Evolutionary conservation across 305 asterid species (phyloP), one percentile per base, ranked within the genome.

Genomic region (Striga hermonthica): DNA sequence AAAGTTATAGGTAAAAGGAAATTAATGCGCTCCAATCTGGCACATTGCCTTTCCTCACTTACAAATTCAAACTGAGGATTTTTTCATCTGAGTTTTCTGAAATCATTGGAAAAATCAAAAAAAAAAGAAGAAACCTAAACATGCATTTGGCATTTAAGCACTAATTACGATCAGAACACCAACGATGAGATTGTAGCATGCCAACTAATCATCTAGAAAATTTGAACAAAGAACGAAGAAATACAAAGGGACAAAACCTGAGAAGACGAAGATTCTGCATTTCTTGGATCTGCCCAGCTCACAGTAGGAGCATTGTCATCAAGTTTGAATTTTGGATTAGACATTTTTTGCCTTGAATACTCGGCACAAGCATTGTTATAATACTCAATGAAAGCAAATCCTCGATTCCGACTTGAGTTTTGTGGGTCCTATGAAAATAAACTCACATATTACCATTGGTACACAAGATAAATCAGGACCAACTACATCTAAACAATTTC

Each of bases 221-320:
- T 60, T 10, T 16, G n/a, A 62, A 67, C 13, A 55, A 48, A 2
- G 50, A 1, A 60, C 7, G 57, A 69, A 16, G 35, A 60, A 64
- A 35, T 15, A 39, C 37, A 58, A 38, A 57, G 48, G 44, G 9
- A 38, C 15, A 75, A 44, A 66, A 93, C 97, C 97, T 86, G 96
- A 43, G 94, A 80, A 66, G 95, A 74, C 3, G 99, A 78, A 63
- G 96, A 79, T 72, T 94, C 99, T 52, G 86, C 84, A 72, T 76
- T 94, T 81, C 81, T 88, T 41, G 98, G 91, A 80, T 90, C 97
- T 58, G 99, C 99, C 99, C 99, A 94, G 76, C 99, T 94, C 75
- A 94, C 99, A 67, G 98, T 94, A 57, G 99, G 99, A 64, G 93
- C 86, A 75, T 84, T 87, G 62, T 86, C 95, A 70, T 90, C 95